phyloP scores from a whole-genome alignment of 805 yeast genomes.

The Myxozyma sirexii region DNA sequence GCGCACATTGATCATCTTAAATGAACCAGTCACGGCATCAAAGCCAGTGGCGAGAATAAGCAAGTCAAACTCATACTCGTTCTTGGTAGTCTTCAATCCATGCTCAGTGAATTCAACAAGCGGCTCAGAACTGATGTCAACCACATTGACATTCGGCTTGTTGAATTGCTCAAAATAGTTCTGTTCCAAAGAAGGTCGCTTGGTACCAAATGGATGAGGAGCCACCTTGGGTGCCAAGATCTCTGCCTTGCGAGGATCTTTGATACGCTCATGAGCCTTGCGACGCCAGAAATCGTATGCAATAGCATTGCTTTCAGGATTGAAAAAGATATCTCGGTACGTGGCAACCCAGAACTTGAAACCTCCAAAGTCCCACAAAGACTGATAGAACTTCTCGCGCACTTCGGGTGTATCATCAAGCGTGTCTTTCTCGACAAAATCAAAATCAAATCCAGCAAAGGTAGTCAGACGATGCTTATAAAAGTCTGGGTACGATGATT shows the following conservation, averaged over 20 bases:
- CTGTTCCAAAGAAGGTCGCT: slow-evolving; percentile 38
- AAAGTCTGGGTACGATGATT: slow-evolving; percentile 16
- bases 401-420: slow-evolving; percentile 33
- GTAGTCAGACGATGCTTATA: slow-evolving; percentile 28
- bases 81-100: slow-evolving; percentile 31
- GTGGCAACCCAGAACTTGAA: slow-evolving; percentile 41
- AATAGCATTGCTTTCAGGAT: slow-evolving; percentile 32
- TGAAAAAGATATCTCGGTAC: slow-evolving; percentile 33
- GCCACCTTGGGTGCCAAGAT: slow-evolving; percentile 38
- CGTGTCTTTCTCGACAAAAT: slow-evolving; percentile 24
- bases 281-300: slow-evolving; percentile 38
- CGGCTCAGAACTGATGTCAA: slow-evolving; percentile 36
- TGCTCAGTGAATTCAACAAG: slow-evolving; percentile 35
- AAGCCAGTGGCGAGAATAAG: slow-evolving; percentile 36
- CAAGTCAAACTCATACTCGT: slow-evolving; percentile 31
- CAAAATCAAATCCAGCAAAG: slow-evolving; percentile 36
- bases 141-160: slow-evolving; percentile 38
- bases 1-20: slow-evolving; percentile 34
- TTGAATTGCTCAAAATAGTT: slow-evolving; percentile 38
- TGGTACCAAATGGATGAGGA: slow-evolving; percentile 39
- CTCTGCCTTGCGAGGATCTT: slow-evolving; percentile 34
- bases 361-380: slow-evolving; percentile 39
- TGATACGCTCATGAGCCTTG: slow-evolving; percentile 32
- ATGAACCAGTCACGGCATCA: slow-evolving; percentile 40
- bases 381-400: slow-evolving; percentile 35